Conservation (phyloP, 306 rosid species). For the Ochetophila trinervis region DNA sequence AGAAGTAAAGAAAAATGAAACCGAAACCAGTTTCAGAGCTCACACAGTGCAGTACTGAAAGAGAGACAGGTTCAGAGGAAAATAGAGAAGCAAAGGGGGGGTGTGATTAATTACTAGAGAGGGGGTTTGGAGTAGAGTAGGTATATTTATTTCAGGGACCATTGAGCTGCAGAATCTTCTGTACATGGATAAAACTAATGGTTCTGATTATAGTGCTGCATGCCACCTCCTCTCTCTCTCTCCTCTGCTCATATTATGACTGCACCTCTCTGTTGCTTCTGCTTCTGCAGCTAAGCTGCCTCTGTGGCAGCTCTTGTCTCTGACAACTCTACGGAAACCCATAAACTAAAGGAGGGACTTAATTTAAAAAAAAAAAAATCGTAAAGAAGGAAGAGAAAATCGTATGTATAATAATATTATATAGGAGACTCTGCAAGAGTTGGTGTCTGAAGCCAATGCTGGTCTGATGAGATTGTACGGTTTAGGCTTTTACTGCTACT, state of each 20-base stretch:
- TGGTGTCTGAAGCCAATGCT: conserved; percentile 59
- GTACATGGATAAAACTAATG: conserved; percentile 84
- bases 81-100: conserved; percentile 19
- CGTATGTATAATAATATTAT: conserved; percentile 37
- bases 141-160: conserved; percentile 93
- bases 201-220: conserved; percentile 74
- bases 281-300: conserved; percentile 55
- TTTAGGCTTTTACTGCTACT: conserved; percentile 71
- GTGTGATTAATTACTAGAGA: conserved; percentile 27
- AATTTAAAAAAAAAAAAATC: conserved; percentile 13
- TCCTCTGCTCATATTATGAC: conserved; percentile 63
- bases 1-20: conserved; percentile 22
- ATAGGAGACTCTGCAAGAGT: conserved; percentile 41
- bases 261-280: conserved; percentile 72
- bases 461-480: conserved; percentile 66
- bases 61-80: conserved; percentile 13
- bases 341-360: conserved; percentile 53
- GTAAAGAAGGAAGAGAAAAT: conserved; percentile 29
- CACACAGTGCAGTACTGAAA: conserved; percentile 17
- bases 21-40: conserved; percentile 21
- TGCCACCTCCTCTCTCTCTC: conserved; percentile 42
- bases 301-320: conserved; percentile 79
- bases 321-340: conserved; percentile 92
- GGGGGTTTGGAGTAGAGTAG: conserved; percentile 39
- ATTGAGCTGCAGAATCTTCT: conserved; percentile 82